Percentiles rank a stretch among this genome's conserved stretches.
These are phyloP conservation scores for Kurtzmaniella quercitrusa DNA, from an alignment of 1,139 yeast genomes.

Conservation along the genomic window DNA sequence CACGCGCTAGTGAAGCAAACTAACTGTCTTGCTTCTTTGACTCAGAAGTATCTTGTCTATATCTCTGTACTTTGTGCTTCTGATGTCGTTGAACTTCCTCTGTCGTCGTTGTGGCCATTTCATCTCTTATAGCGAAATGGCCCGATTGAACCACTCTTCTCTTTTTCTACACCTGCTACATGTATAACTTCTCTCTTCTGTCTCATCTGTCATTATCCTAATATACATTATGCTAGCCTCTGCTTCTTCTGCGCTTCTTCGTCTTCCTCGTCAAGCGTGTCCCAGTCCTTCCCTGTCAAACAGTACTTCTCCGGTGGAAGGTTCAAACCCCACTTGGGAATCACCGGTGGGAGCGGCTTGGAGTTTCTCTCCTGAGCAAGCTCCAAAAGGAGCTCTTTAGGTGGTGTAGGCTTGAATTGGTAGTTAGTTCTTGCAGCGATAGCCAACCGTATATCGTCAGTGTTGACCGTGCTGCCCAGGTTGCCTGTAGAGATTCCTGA, in stretches of 20 bases:
- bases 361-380: slow-evolving; percentile 90
- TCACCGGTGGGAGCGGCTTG: slow-evolving; percentile 85
- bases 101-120: no score
- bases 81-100: no score
- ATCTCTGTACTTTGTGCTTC: no score
- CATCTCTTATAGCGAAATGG: no score
- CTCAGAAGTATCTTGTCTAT: no score
- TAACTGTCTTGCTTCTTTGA: no score
- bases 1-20: no score
- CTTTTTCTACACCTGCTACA: background rate
- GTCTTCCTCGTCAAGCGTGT: slow-evolving; percentile 34
- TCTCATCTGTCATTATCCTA: background rate
- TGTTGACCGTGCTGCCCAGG: slow-evolving; percentile 52
- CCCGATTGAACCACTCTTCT: no score
- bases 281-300: slow-evolving; percentile 79
- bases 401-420: slow-evolving; percentile 94
- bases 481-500: slow-evolving; percentile 31
- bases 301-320: slow-evolving; percentile 98
- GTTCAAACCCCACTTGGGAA: slow-evolving; percentile 88
- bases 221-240: slow-evolving; percentile 1
- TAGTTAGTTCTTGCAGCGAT: slow-evolving; percentile 90
- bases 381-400: slow-evolving; percentile 84
- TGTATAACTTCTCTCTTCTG: background rate
- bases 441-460: slow-evolving; percentile 89
- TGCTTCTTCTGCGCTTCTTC: slow-evolving; percentile 10